phyloP scores from a whole-genome alignment of 345 rosid genomes.

The Aquilaria yunnanensis region DNA sequence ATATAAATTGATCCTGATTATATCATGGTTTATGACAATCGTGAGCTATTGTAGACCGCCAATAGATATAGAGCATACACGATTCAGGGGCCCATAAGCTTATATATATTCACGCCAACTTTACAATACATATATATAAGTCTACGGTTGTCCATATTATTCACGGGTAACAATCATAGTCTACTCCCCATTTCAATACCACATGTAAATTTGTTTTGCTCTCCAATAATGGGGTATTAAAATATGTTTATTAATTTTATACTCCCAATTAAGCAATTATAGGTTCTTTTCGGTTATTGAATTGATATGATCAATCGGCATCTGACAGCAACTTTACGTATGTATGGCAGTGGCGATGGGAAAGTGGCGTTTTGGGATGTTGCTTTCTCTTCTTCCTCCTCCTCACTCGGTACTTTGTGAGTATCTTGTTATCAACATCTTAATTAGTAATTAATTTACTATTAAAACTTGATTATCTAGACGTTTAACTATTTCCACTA shows the following conservation, averaged over 20 bases:
- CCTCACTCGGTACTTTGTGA: conserved; percentile 58
- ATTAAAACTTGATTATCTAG: background rate
- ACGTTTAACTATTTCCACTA: background rate
- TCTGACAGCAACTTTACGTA: background rate
- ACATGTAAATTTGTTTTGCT: too few relatives aligned
- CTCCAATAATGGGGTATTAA: too few relatives aligned
- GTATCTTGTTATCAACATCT: conserved; percentile 11
- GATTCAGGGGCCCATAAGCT: too few relatives aligned
- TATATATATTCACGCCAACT: too few relatives aligned
- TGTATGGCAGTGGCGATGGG: conserved; percentile 89
- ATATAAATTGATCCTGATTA: background rate
- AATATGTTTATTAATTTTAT: too few relatives aligned
- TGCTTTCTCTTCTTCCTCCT: conserved; percentile 79
- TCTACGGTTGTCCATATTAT: conserved; percentile 11
- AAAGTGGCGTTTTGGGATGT: conserved; percentile 68
- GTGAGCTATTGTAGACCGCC: too few relatives aligned
- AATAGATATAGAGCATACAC: too few relatives aligned
- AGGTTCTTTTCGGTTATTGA: background rate
- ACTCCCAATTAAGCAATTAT: background rate
- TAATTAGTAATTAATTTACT: background rate
- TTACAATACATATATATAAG: too few relatives aligned
- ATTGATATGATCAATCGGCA: too few relatives aligned
- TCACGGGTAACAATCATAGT: conserved; percentile 17
- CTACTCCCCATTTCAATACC: too few relatives aligned
- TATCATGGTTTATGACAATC: conserved; percentile 1